Base-by-base conservation (phyloP, 345 rosid genomes). In the Abelmoschus esculentus region DNA sequence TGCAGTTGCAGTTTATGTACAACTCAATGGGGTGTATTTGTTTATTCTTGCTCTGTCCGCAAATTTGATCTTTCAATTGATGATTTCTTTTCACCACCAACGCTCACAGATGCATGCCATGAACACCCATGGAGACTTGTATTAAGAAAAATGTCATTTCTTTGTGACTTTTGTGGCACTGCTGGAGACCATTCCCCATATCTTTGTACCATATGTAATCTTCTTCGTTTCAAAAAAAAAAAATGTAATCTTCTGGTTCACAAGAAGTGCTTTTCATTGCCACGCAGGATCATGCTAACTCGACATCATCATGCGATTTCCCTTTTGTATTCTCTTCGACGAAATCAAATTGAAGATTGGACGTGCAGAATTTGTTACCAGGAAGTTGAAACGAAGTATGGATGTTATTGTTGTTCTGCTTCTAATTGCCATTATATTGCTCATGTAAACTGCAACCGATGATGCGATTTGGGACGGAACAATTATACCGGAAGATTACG, bases 81-180 rank as follows among this genome's bases (percentile, higher is more conserved):
- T 10, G 68, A 64, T 40, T 5, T 26, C 5, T 5, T 5, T 12
- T 1, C 32, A 4, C 36, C 2, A 3, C 4, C 0, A 5, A 3
- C 5, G 1, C 2, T 14, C 36, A 31, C 15, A 4, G 1, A 0
- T 10, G 0, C 46, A 38, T 17, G 67, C 9, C 49, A 62, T 62
- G 29, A 62, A 38, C 28, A 36, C 3, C 67, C n/a, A 4, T 62
- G 44, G 44, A 61, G 38, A 40, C 46, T 40, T 42, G 2, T 42
- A 9, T 42, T 10, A 42, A 42, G 47, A 9, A 1, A 42, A 36
- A 36, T 36, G 40, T 36, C 40, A 36, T 36, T 36, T 36, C 5
- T 36, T 36, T 36, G 40, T 2, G 70, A 78, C 61, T 77, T 65
- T 19, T 78, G 80, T 52, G 77, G 77, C 9, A 47, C 0, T 0